These are phyloP conservation scores for Grigorovia transvaalensis DNA, from an alignment of 805 yeast species.

Conservation along the genomic window DNA sequence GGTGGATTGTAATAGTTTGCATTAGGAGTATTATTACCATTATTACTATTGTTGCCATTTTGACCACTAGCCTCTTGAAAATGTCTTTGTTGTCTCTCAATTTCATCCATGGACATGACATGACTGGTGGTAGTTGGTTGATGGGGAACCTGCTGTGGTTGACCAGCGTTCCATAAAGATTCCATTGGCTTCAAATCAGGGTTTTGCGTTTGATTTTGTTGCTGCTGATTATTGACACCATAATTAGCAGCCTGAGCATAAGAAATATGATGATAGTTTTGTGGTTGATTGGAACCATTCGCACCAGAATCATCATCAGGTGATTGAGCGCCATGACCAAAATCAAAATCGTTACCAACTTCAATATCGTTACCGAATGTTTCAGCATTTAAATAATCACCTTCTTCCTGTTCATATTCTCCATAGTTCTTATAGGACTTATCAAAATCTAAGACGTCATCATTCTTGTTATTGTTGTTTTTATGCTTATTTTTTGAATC, in stretches of 20 bases:
- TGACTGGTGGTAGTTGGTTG: slow-evolving; percentile 5
- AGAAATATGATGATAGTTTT: slow-evolving; percentile 11
- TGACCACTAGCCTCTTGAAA: slow-evolving; percentile 7
- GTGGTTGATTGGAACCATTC: neutral
- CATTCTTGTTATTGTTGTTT: slow-evolving; percentile 1
- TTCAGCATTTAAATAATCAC: slow-evolving; percentile 38
- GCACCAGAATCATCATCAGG: neutral
- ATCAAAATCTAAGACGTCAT: slow-evolving; percentile 55
- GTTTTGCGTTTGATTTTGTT: slow-evolving; percentile 4
- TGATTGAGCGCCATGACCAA: slow-evolving; percentile 20
- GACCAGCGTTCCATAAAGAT: slow-evolving; percentile 44
- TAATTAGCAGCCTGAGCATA: slow-evolving; percentile 24
- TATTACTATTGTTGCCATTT: slow-evolving; percentile 6
- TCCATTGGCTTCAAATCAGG: slow-evolving; percentile 54
- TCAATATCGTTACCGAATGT: slow-evolving; percentile 26
- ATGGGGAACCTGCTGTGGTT: neutral
- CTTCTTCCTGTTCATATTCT: slow-evolving; percentile 60
- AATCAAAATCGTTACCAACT: slow-evolving; percentile 29
- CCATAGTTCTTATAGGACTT: slow-evolving; percentile 77
- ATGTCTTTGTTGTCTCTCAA: slow-evolving; percentile 50
- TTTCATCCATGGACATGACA: slow-evolving; percentile 66
- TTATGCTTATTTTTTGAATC: slow-evolving; percentile 1
- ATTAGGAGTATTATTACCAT: neutral
- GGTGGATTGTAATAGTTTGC: neutral
- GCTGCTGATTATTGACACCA: slow-evolving; percentile 4